Evolutionary conservation across 441 rosid species (phyloP).

Genomic region (Brassica balearica): DNA sequence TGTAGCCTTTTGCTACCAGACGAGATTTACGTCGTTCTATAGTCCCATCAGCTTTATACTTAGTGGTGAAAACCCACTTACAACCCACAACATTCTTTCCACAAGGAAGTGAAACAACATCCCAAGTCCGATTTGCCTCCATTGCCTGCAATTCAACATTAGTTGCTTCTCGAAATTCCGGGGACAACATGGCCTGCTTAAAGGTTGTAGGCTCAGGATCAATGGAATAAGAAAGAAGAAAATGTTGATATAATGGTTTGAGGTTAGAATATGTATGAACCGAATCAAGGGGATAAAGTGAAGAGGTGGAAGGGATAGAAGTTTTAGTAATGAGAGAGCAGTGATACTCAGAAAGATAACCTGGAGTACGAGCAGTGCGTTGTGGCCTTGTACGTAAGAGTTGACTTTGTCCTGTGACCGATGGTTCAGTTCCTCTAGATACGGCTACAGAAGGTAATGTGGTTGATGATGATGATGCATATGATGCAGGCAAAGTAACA

Average conservation of each 20-base stretch:
- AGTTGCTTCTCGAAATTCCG: background rate
- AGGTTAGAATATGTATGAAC: background rate
- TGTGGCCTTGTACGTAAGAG: background rate
- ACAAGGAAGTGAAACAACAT: background rate
- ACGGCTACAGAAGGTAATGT: background rate
- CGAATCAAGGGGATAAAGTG: background rate
- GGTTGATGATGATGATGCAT: background rate
- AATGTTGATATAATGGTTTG: background rate
- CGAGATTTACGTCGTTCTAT: background rate
- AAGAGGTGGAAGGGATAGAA: background rate
- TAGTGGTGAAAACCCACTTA: background rate
- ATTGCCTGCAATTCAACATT: background rate
- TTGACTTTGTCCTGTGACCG: background rate
- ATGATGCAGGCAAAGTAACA: background rate
- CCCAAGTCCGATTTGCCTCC: background rate
- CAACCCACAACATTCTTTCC: background rate
- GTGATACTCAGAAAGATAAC: too few species aligned
- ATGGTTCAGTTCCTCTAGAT: background rate
- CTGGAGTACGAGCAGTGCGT: too few species aligned
- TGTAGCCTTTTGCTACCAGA: background rate
- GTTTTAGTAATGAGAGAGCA: too few species aligned
- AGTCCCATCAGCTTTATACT: background rate
- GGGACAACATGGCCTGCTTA: background rate
- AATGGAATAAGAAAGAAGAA: background rate
- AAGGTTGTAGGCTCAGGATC: background rate